phyloP scores from a whole-genome alignment of 768 basidiomycete genomes.

The Scleroderma citrinum region DNA sequence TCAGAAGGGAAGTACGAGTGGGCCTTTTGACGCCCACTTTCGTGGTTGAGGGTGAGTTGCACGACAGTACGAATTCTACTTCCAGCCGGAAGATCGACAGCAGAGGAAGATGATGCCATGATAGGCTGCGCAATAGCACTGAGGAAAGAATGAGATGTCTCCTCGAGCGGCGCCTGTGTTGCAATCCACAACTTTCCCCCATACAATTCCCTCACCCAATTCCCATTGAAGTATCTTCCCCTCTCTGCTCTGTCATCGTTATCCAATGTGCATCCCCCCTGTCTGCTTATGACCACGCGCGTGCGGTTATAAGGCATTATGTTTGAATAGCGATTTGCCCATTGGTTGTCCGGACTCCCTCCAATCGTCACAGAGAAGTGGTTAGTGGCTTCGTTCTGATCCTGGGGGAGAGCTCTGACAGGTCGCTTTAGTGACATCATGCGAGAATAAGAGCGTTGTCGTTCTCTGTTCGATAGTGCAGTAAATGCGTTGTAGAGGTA shows the following conservation, averaged over 20 bases:
- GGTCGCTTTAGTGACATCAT: slow-evolving; percentile 10
- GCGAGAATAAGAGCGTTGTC: background rate
- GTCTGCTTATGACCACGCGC: slow-evolving; percentile 48
- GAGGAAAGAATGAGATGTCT: slow-evolving; percentile 72
- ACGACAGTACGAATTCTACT: slow-evolving; percentile 68
- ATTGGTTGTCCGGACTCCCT: slow-evolving; percentile 35
- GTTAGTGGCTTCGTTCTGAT: slow-evolving; percentile 18
- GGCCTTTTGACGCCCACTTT: slow-evolving; percentile 66
- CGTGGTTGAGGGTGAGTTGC: slow-evolving; percentile 72
- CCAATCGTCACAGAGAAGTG: slow-evolving; percentile 59
- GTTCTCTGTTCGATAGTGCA: background rate
- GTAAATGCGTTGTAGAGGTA: background rate
- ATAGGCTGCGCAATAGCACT: slow-evolving; percentile 54
- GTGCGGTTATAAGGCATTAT: slow-evolving; percentile 81
- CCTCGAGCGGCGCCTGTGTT: slow-evolving; percentile 71
- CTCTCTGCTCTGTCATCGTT: slow-evolving; percentile 18
- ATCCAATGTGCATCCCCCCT: slow-evolving; percentile 7
- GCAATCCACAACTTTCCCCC: slow-evolving; percentile 83
- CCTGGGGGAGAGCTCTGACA: background rate
- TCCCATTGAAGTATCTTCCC: slow-evolving; percentile 74
- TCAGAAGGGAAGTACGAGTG: slow-evolving; percentile 67
- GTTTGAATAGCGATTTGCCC: slow-evolving; percentile 64
- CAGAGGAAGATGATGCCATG: slow-evolving; percentile 29
- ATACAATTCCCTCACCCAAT: slow-evolving; percentile 71
- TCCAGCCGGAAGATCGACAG: slow-evolving; percentile 17